phyloP scores from a whole-genome alignment of 2,329 filamentous ascomycete genomes.

The Madurella fahalii region DNA sequence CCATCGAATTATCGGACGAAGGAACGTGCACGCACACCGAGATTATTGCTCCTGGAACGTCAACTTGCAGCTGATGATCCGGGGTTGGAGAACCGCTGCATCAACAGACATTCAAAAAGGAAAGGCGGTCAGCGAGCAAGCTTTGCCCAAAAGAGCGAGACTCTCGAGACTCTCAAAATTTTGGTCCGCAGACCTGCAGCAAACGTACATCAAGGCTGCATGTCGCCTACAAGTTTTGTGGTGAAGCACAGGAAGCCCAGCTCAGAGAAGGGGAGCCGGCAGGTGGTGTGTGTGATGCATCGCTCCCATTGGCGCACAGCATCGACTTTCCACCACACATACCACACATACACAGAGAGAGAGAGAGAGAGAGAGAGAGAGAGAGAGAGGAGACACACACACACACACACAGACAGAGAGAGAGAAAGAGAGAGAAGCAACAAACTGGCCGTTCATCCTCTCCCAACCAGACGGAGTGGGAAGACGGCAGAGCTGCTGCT shows the following conservation, averaged over 20 bases:
- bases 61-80: slow-evolving; percentile 13
- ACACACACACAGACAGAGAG: background rate
- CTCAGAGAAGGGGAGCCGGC: background rate
- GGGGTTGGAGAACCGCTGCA: slow-evolving; percentile 12
- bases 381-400: background rate
- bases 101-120: background rate
- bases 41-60: slow-evolving; percentile 3
- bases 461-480: background rate
- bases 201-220: slow-evolving; percentile 17
- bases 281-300: background rate
- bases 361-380: too few species aligned
- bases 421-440: too few species aligned
- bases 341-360: background rate
- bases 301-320: background rate
- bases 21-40: background rate
- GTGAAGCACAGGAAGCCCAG: slow-evolving; percentile 3
- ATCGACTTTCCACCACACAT: background rate
- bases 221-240: slow-evolving; percentile 7
- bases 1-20: slow-evolving; percentile 3
- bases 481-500: background rate
- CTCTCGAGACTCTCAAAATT: slow-evolving; percentile 6
- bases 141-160: background rate
- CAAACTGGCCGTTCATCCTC: too few species aligned
- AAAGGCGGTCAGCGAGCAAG: slow-evolving; percentile 23
- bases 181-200: slow-evolving; percentile 16